Evolutionary conservation across 805 yeast species (phyloP).

Genomic region (Peterozyma toletana): DNA sequence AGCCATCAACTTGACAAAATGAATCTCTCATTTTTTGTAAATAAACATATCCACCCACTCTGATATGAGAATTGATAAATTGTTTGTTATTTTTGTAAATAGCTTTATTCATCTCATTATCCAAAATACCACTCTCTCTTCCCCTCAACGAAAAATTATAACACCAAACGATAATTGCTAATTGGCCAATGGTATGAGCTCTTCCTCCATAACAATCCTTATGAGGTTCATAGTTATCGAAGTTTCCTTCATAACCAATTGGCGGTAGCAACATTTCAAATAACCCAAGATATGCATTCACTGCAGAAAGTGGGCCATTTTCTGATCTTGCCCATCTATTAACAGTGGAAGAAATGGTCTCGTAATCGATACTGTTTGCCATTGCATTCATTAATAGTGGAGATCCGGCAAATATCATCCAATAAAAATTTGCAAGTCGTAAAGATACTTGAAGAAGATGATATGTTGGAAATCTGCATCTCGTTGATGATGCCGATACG

Average conservation of each 20-base stretch:
- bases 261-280: conserved; percentile 46
- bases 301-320: conserved; percentile 39
- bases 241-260: conserved; percentile 6
- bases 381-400: conserved; percentile 65
- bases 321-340: conserved; percentile 36
- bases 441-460: conserved; percentile 63
- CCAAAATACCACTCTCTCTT: conserved; percentile 13
- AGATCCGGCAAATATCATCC: conserved; percentile 70
- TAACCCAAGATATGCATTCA: conserved; percentile 49
- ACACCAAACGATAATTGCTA: conserved; percentile 6
- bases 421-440: conserved; percentile 62
- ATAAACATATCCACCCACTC: conserved; percentile 42
- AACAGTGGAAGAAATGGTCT: conserved; percentile 36
- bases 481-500: conserved; percentile 17
- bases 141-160: conserved; percentile 14
- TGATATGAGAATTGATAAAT: conserved; percentile 16
- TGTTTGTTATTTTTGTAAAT: conserved; percentile 1
- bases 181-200: conserved; percentile 5
- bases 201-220: conserved; percentile 4
- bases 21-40: conserved; percentile 33
- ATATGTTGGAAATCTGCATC: conserved; percentile 55
- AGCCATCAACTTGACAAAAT: background rate
- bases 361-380: conserved; percentile 45
- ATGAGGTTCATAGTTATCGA: conserved; percentile 1
- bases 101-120: conserved; percentile 14